Evolutionary conservation across 768 basidiomycete genomes (phyloP).

Genomic region (Suillus decipiens): DNA sequence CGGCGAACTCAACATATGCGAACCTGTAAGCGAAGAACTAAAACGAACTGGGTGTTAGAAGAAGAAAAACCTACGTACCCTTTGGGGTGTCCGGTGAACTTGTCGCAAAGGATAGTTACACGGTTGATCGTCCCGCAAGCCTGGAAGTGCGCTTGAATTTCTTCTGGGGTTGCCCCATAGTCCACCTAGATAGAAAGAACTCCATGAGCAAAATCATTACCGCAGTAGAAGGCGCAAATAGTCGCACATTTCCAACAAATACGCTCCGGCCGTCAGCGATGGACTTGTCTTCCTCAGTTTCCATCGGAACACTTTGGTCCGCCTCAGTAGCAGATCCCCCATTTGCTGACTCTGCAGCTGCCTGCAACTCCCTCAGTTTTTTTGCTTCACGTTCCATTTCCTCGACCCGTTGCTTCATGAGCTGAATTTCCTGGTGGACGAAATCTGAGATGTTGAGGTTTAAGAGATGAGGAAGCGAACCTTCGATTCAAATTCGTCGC

Average conservation of each 20-base stretch:
- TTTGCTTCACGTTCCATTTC: conserved; percentile 93
- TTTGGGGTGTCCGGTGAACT: conserved; percentile 99
- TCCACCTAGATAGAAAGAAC: conserved; percentile 68
- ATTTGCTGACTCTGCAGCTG: conserved; percentile 65
- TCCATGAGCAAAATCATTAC: conserved; percentile 15
- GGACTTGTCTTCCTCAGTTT: conserved; percentile 84
- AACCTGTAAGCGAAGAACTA: conserved; percentile 53
- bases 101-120: conserved; percentile 98
- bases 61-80: conserved; percentile 56
- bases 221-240: conserved; percentile 10
- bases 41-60: conserved; percentile 13
- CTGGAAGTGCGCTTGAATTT: conserved; percentile 96
- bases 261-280: conserved; percentile 84
- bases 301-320: conserved; percentile 54
- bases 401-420: conserved; percentile 90
- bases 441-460: conserved; percentile 19
- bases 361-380: conserved; percentile 85
- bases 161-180: conserved; percentile 95
- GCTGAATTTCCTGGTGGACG: conserved; percentile 71
- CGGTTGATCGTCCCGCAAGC: conserved; percentile 98
- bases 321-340: conserved; percentile 46
- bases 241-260: conserved; percentile 94
- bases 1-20: conserved; percentile 98
- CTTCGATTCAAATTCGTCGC: conserved; percentile 66
- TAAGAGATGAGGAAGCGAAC: conserved; percentile 30